Base-by-base conservation (phyloP, 768 basidiomycete species). In the Gyrodon lividus region DNA sequence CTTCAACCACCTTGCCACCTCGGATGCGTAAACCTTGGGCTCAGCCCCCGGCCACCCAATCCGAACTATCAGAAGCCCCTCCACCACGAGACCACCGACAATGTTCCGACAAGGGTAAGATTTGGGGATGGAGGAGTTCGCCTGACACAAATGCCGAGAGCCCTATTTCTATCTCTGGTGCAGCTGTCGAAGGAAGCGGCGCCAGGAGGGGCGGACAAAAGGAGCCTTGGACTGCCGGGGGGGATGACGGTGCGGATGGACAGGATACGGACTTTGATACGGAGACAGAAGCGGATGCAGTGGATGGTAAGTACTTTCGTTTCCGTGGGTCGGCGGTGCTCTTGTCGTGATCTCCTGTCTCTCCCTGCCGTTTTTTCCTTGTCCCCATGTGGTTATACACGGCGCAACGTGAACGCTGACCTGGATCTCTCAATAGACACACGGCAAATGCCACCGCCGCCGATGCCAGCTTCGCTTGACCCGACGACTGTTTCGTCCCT, bases 1-100 rank as follows among this genome's bases (percentile, higher is more conserved):
- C 52, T 8, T 26, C 43, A 13, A 48, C 55, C 10, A 33, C 66
- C 43, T 73, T 86, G 58, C 85, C 84, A 5, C 84, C 84, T 4
- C 82, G 82, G 66, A 78, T 87, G 78, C 73, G 85, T 34, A 87
- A 83, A 55, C 55, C 55, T 3, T 73, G 74, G 75, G 59, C 67
- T 20, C 66, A 62, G 17, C 47, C 47, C n/a, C 30, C 41, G 10
- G n/a, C 28, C 3, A 12, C 8, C 31, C 54, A 43, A 33, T 5
- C 19, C 2, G 50, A 64, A 44, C 5, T 39, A 35, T 22, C n/a
- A n/a, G 46, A 52, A 37, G 55, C 53, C 30, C 26, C 31, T 35
- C 2, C 20, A 23, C 26, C 43, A 20, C 46, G 6, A 13, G 48
- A 52, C 23, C 49, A 43, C 8, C 30, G 41, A 0, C 34, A 54